Evolutionary conservation across 768 basidiomycete genomes (phyloP).

Genomic region (Boletus rubropictus): DNA sequence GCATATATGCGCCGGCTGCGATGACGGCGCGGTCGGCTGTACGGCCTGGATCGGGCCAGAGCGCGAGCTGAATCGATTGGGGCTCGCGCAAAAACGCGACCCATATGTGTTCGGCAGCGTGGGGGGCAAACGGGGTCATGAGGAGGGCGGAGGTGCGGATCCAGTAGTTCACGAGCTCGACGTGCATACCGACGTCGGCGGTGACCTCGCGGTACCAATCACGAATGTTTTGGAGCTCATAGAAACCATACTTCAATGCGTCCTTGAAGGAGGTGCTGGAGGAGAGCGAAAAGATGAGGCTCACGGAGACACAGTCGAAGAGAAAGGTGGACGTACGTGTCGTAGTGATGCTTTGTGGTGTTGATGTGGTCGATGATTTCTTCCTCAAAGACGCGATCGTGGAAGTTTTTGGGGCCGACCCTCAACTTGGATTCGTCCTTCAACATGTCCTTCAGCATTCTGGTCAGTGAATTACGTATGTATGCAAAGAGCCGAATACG

Average conservation of each 20-base stretch:
- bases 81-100: conserved; percentile 63
- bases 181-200: conserved; percentile 85
- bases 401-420: conserved; percentile 67
- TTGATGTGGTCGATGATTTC: conserved; percentile 86
- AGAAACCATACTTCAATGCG: conserved; percentile 91
- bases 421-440: conserved; percentile 68
- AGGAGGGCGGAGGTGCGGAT: conserved; percentile 76
- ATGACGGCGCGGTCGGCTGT: conserved; percentile 61
- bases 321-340: conserved; percentile 51
- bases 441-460: conserved; percentile 69
- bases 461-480: not conserved
- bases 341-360: conserved; percentile 74
- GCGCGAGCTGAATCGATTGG: conserved; percentile 74
- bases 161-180: conserved; percentile 80
- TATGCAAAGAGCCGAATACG: conserved; percentile 14
- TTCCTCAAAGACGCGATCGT: conserved; percentile 86
- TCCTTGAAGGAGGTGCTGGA: conserved; percentile 90
- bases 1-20: conserved; percentile 81
- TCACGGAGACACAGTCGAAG: not conserved
- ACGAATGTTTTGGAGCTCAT: conserved; percentile 85
- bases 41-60: conserved; percentile 67
- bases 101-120: conserved; percentile 93
- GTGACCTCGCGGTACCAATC: conserved; percentile 98
- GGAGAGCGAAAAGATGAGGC: conserved; percentile 26
- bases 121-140: conserved; percentile 83